Evolutionary conservation across 345 rosid species (phyloP), one percentile per base, ranked within the genome.

Genomic region (Pistacia integerrima): DNA sequence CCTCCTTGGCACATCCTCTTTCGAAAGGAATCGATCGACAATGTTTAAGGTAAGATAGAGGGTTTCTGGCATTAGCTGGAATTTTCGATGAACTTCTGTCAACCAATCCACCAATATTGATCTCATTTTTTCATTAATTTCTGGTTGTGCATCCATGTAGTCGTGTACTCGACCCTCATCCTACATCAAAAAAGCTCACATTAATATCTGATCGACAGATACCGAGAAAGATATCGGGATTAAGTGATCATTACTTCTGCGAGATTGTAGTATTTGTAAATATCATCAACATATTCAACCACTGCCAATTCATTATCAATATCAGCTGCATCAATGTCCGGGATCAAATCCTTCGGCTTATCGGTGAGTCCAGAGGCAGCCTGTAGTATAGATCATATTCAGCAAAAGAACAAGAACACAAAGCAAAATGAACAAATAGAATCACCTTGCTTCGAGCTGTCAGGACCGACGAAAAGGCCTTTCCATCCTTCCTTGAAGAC

Each of bases 231-330:
- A 9, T 10, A 62, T 8, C 44, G 33, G 18, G 14, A 2, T 14
- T 17, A 11, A 33, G 38, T 11, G 25, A 74, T 41, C 49, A 48
- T 64, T 83, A 91, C 94, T 77, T 96, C 92, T 0, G 90, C 77
- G 28, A 80, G 86, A 76, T 89, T 93, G 82, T 96, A 93, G 82
- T 70, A 96, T 61, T 87, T 75, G 86, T 96, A 96, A 81, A 96
- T 88, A 76, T 93, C 99, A 68, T 93, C 97, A 46, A 92, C 92
- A 78, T 93, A 96, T 76, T 96, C 99, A n/a, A 89, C 85, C 44
- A 84, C 92, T 11, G 97, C 95, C 81, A 93, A 57, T 67, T 93
- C 93, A 71, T 92, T 88, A 17, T 82, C 76, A 17, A 52, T 82
- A 70, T 95, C 99, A 72, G 80, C 86, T 11, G 76, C 89, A 84